These are phyloP conservation scores for Jaenimonas drosophilae DNA, from an alignment of 208 protist genomes.

Conservation along the genomic window DNA sequence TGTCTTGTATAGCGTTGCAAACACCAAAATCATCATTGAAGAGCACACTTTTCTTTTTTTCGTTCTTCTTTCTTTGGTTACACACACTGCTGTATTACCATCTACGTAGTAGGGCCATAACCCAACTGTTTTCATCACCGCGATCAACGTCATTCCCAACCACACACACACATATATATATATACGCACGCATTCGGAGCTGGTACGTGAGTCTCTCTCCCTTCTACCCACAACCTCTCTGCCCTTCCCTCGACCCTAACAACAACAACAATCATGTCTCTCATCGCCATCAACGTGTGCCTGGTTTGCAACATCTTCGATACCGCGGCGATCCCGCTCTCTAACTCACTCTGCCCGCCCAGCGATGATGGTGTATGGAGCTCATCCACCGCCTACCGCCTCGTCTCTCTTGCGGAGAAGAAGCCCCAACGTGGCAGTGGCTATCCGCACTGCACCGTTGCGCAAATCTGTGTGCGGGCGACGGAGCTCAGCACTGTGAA, in stretches of 20 bases:
- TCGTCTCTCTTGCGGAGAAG: conserved; percentile 41
- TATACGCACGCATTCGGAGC: no score
- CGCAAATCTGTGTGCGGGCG: conserved; percentile 48
- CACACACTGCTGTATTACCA: background rate
- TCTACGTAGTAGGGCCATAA: no score
- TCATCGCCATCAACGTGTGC: conserved; percentile 64
- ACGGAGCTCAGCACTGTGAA: conserved; percentile 33
- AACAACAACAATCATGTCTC: no score
- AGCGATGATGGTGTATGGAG: conserved; percentile 25
- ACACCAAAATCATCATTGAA: no score
- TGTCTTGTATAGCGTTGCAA: no score
- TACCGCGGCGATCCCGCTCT: conserved; percentile 49
- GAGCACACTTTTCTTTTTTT: conserved; percentile 5
- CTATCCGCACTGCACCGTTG: conserved; percentile 66
- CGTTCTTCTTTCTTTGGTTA: conserved; percentile 3
- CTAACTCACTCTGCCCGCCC: conserved; percentile 36
- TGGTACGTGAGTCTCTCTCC: no score
- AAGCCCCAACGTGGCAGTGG: conserved; percentile 31
- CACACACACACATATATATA: no score
- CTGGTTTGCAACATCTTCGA: conserved; percentile 61
- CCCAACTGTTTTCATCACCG: no score
- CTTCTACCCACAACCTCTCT: no score
- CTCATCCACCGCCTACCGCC: conserved; percentile 26
- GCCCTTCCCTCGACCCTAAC: no score
- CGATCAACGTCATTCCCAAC: no score